Conservation (phyloP, 179 eudicot species). For the Beta corolliflora region DNA sequence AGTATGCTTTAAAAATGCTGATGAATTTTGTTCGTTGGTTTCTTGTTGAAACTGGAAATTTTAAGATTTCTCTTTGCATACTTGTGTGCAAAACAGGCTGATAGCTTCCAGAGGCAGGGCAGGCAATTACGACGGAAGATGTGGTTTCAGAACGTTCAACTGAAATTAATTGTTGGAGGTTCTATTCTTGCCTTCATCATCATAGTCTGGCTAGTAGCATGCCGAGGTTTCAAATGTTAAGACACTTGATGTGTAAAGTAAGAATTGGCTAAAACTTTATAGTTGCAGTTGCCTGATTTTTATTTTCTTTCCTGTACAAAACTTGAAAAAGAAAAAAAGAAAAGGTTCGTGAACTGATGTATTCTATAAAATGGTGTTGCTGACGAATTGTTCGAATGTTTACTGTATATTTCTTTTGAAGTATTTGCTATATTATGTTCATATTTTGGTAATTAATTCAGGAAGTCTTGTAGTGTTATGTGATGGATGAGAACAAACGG, state of each 20-base stretch:
- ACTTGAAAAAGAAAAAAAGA: background rate
- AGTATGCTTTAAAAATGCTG: slow-evolving; percentile 33
- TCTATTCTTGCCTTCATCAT: slow-evolving; percentile 52
- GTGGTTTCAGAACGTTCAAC: slow-evolving; percentile 91
- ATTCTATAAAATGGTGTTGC: slow-evolving; percentile 24
- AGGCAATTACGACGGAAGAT: slow-evolving; percentile 82
- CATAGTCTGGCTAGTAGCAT: slow-evolving; percentile 71
- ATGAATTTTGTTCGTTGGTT: background rate
- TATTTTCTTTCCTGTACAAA: slow-evolving; percentile 27
- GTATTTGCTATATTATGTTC: too few relatives aligned
- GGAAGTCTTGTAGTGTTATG: too few relatives aligned
- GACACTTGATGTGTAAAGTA: slow-evolving; percentile 9
- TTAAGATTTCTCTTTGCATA: background rate
- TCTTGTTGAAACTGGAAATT: background rate
- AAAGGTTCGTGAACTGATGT: background rate
- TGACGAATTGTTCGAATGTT: background rate
- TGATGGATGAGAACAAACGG: too few relatives aligned
- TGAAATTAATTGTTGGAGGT: slow-evolving; percentile 77
- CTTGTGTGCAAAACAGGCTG: slow-evolving; percentile 56
- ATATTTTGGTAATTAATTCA: too few relatives aligned
- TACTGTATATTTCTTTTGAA: too few relatives aligned
- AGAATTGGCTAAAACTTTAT: slow-evolving; percentile 7
- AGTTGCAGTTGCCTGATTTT: slow-evolving; percentile 14
- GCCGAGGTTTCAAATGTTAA: slow-evolving; percentile 71
- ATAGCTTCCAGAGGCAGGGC: slow-evolving; percentile 96